phyloP scores from a whole-genome alignment of 495 filamentous ascomycete genomes.

The Lophium mytilinum region DNA sequence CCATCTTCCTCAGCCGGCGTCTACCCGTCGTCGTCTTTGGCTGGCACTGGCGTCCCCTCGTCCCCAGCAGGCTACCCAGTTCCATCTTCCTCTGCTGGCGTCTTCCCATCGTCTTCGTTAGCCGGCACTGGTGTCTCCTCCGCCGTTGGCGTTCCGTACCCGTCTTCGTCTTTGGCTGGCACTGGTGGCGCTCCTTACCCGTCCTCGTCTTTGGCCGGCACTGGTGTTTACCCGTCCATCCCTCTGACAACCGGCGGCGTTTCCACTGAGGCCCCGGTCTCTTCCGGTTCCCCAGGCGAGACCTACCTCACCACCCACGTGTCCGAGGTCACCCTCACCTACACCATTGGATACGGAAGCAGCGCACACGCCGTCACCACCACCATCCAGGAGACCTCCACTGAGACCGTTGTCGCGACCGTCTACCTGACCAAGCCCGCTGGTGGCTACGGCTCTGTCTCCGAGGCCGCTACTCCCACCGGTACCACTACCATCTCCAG shows the following conservation, averaged over 20 bases:
- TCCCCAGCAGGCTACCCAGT: neutral
- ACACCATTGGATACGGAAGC: conserved; percentile 19
- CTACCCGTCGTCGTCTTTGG: no score
- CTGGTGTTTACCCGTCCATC: conserved; percentile 10
- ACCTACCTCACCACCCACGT: neutral
- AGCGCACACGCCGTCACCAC: conserved; percentile 15
- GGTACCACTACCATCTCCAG: conserved; percentile 2
- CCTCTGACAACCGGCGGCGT: neutral
- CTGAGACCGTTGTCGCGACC: conserved; percentile 17
- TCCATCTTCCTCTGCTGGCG: neutral
- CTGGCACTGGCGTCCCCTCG: neutral
- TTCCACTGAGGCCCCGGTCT: neutral
- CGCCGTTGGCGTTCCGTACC: neutral
- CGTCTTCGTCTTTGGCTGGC: neutral
- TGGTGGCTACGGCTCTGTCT: neutral
- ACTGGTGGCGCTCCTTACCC: neutral
- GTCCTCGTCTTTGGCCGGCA: neutral
- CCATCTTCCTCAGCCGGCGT: no score
- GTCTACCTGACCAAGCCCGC: conserved; percentile 15
- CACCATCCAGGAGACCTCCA: conserved; percentile 13
- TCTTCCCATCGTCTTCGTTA: neutral
- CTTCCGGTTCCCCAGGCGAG: neutral
- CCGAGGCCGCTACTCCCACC: neutral
- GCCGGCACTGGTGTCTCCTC: conserved; percentile 1
- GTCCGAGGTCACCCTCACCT: conserved; percentile 7